Evolutionary conservation across 768 basidiomycete genomes (phyloP), one percentile per base, ranked within the genome.

Genomic region (Strobilomyces dryophilus): DNA sequence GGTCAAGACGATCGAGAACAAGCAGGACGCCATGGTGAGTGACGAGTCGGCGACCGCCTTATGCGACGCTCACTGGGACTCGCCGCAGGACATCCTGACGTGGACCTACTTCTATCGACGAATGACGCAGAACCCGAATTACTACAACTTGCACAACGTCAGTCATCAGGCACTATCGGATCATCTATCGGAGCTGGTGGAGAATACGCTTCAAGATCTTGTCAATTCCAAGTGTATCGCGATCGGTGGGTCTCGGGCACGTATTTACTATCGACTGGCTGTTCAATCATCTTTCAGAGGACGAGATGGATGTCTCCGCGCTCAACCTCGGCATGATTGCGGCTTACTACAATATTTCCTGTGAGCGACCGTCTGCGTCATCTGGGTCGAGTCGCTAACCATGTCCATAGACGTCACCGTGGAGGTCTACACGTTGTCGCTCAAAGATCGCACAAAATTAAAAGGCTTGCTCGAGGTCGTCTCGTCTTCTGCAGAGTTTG

Each of bases 81-180:
- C 6, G 32, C 47, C 3, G 15, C 58, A 92, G 84, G 95, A 99
- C 71, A 97, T 97, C 66, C 75, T 97, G 62, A 99, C 97, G 0
- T 99, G 97, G 97, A 95, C 95, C 11, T 97, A 89, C 76, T 92
- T 98, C 77, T 98, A 98, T 71, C 84, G 95, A 42, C 83, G 97
- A 14, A 90, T 98, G 86, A 95, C 93, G 0, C 93, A 98, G 66
- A 99, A 98, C 56, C 94, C 95, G 0, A 93, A 94, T 62, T 95
- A 92, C 69, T 94, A 94, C 74, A 92, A 93, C 57, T 74, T 95
- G 15, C 89, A 95, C 76, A 95, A 93, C 54, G 95, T 97, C 67
- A 93, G 86, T 60, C 95, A 98, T 65, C 90, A 94, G 44, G 92
- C 97, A 66, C 77, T 98, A 12, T 95, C 94, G 0, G 95, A 98